Percentiles rank a stretch among this genome's conserved stretches.
These are phyloP conservation scores for Magnaporthiopsis poae DNA, from an alignment of 2,329 filamentous ascomycete species.

Conservation along the genomic window DNA sequence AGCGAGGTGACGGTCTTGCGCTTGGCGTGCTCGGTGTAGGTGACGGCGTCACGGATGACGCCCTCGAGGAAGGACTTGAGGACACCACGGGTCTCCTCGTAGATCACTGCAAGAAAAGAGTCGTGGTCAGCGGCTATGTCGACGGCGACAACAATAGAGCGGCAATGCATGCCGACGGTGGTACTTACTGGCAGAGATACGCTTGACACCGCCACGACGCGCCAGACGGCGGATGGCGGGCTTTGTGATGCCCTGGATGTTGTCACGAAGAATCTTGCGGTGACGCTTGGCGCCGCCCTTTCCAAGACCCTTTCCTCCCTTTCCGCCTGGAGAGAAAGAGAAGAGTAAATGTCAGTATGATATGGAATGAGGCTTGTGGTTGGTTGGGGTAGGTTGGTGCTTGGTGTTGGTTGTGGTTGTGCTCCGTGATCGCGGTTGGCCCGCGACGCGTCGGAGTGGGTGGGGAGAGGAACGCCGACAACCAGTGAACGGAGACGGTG, in stretches of 20 bases:
- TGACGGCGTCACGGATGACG: slow-evolving; percentile 68
- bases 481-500: neutral
- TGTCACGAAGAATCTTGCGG: slow-evolving; percentile 98
- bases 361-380: neutral
- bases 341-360: slow-evolving; percentile 13
- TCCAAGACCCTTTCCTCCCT: slow-evolving; percentile 94
- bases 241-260: slow-evolving; percentile 99
- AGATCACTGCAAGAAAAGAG: slow-evolving; percentile 48
- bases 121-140: neutral
- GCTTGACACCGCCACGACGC: slow-evolving; percentile 98
- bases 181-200: slow-evolving; percentile 84
- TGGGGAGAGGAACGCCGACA: neutral
- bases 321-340: slow-evolving; percentile 54
- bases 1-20: slow-evolving; percentile 68
- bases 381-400: neutral
- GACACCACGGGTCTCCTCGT: slow-evolving; percentile 68
- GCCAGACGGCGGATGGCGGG: slow-evolving; percentile 96
- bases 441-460: slow-evolving; percentile 21
- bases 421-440: slow-evolving; percentile 11
- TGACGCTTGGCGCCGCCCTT: slow-evolving; percentile 98
- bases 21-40: slow-evolving; percentile 73
- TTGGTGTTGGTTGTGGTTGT: slow-evolving; percentile 4
- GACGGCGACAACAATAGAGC: neutral
- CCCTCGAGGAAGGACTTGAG: slow-evolving; percentile 70
- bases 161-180: too few relatives aligned